Percentiles rank a stretch among this genome's conserved stretches.
phyloP scores from a whole-genome alignment of 805 yeast genomes.

The Huiozyma naganishii region DNA sequence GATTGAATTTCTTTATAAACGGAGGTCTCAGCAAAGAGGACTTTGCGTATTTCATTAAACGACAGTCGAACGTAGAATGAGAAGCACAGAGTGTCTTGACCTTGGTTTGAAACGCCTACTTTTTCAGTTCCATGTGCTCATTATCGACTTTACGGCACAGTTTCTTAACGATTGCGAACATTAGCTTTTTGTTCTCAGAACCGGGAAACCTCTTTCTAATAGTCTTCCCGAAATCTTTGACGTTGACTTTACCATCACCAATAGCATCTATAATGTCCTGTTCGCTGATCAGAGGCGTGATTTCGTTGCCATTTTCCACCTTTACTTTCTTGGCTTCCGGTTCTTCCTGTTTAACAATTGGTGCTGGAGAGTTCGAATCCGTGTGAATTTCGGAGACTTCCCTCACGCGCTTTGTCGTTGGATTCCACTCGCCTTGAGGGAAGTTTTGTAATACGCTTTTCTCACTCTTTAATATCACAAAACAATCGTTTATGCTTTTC shows the following conservation, averaged over 20 bases:
- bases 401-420: conserved; percentile 31
- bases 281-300: conserved; percentile 41
- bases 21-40: no score
- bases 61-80: no score
- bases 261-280: conserved; percentile 63
- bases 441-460: conserved; percentile 49
- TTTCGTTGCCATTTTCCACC: conserved; percentile 21
- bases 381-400: conserved; percentile 6
- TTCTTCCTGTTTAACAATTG: conserved; percentile 2
- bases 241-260: conserved; percentile 25
- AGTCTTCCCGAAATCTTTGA: conserved; percentile 53
- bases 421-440: conserved; percentile 81
- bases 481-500: conserved; percentile 39
- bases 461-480: conserved; percentile 56
- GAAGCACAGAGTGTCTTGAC: no score
- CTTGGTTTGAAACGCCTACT: conserved; percentile 1
- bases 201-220: conserved; percentile 42
- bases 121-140: conserved; percentile 24
- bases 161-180: conserved; percentile 24
- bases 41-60: no score
- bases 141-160: conserved; percentile 23
- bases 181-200: conserved; percentile 20
- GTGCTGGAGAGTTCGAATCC: not conserved
- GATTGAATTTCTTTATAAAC: no score
- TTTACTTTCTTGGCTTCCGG: conserved; percentile 31